Evolutionary conservation across 192 early-diverging fungal genomes (phyloP).

Genomic region (Bifiguratus adelaidae): DNA sequence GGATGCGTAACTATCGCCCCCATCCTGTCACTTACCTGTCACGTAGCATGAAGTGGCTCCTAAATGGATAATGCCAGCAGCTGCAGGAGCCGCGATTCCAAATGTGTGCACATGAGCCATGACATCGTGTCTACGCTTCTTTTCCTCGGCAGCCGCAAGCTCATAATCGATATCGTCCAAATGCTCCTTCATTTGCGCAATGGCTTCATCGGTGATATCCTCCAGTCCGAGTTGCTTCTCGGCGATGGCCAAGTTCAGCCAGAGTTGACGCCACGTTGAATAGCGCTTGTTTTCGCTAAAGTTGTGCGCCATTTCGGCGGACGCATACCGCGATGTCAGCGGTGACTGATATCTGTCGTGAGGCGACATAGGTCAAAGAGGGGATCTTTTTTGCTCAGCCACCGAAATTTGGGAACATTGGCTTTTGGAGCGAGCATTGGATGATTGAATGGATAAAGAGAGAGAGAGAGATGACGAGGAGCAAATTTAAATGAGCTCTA

Average conservation of each 20-base stretch:
- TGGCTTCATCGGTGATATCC: constrained; percentile 79
- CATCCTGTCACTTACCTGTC: constrained; percentile 37
- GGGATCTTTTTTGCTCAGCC: no score
- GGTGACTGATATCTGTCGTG: constrained; percentile 90
- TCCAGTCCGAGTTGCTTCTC: constrained; percentile 86
- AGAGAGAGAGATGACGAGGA: no score
- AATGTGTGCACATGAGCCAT: constrained; percentile 99
- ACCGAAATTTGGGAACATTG: no score
- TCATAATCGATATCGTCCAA: constrained; percentile 84
- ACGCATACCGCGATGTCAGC: constrained; percentile 95
- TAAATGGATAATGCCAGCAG: constrained; percentile 94
- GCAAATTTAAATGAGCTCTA: no score
- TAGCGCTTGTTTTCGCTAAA: constrained; percentile 96
- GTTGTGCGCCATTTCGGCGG: constrained; percentile 92
- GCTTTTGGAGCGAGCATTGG: no score
- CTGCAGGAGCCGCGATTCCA: constrained; percentile 71
- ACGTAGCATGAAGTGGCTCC: constrained; percentile 99
- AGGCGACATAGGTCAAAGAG: constrained; percentile 25
- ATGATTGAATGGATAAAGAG: no score
- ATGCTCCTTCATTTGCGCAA: constrained; percentile 85
- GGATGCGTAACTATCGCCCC: not conserved
- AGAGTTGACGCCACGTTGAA: constrained; percentile 90
- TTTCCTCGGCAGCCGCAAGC: constrained; percentile 83
- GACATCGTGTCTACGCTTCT: constrained; percentile 91
- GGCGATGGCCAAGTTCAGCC: constrained; percentile 87